Evolutionary conservation across 495 filamentous ascomycete genomes (phyloP).

Genomic region (Hypomontagnella submonticulosa): DNA sequence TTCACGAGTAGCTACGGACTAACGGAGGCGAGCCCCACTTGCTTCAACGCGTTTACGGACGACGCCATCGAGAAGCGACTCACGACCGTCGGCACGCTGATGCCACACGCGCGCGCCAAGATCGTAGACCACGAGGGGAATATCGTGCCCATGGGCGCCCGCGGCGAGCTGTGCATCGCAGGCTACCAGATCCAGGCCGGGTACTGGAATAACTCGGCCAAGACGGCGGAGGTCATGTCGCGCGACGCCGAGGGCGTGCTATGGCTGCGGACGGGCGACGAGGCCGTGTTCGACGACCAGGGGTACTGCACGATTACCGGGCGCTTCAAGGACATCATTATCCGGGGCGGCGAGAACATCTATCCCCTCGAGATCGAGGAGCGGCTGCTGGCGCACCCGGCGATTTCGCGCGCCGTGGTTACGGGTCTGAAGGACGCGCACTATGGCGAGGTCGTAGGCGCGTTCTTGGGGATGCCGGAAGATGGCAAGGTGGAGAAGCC

Average conservation of each 20-base stretch:
- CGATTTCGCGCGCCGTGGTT: constrained; percentile 66
- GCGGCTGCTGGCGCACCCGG: constrained; percentile 67
- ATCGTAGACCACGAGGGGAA: constrained; percentile 70
- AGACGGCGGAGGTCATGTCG: constrained; percentile 71
- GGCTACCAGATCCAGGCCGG: constrained; percentile 75
- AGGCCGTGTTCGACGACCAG: constrained; percentile 71
- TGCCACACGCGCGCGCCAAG: constrained; percentile 75
- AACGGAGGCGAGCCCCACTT: constrained; percentile 77
- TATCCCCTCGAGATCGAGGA: constrained; percentile 80
- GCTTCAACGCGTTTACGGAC: constrained; percentile 75
- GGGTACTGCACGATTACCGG: constrained; percentile 74
- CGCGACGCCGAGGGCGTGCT: constrained; percentile 67
- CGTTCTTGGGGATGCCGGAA: constrained; percentile 62
- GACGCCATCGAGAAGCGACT: constrained; percentile 69
- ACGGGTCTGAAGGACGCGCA: constrained; percentile 70
- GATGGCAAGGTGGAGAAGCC: constrained; percentile 48
- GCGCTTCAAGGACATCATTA: constrained; percentile 73
- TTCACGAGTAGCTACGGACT: constrained; percentile 77
- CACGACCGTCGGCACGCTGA: constrained; percentile 71
- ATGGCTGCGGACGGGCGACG: constrained; percentile 77
- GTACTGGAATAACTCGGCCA: constrained; percentile 77
- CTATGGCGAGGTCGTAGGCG: constrained; percentile 75
- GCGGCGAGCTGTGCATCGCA: constrained; percentile 74
- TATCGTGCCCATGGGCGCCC: constrained; percentile 67
- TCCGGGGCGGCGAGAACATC: constrained; percentile 70